phyloP scores from a whole-genome alignment of 1,284 basidiomycete genomes.

The Fomitopsis palustris region DNA sequence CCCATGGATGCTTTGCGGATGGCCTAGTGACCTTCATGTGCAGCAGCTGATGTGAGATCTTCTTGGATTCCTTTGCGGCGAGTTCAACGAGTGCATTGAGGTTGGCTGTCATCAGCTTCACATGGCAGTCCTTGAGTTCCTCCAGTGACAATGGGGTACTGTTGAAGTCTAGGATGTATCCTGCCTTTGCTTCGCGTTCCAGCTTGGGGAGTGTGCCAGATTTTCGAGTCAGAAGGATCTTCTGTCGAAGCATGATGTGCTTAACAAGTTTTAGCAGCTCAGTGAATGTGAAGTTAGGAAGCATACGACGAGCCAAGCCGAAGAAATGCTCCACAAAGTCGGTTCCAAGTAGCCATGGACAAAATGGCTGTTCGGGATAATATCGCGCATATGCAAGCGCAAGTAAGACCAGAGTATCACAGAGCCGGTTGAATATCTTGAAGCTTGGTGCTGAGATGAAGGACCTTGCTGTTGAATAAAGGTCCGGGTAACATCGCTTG shows the following conservation, averaged over 20 bases:
- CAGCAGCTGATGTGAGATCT: too few relatives aligned
- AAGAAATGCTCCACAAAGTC: slow-evolving; percentile 30
- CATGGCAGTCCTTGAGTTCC: too few relatives aligned
- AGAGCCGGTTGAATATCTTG: slow-evolving; percentile 25
- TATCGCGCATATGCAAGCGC: slow-evolving; percentile 11
- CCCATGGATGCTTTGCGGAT: too few relatives aligned
- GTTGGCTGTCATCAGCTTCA: too few relatives aligned
- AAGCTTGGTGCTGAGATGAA: slow-evolving; percentile 26
- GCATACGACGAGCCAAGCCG: slow-evolving; percentile 20
- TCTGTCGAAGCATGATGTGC: slow-evolving; percentile 20
- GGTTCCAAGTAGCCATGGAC: slow-evolving; percentile 22
- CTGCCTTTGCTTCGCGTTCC: too few relatives aligned
- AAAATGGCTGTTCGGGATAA: slow-evolving; percentile 23
- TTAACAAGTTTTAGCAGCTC: slow-evolving; percentile 24
- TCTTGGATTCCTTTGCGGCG: too few relatives aligned
- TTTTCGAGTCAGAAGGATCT: slow-evolving; percentile 16
- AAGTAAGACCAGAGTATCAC: slow-evolving; percentile 19
- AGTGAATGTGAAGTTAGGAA: slow-evolving; percentile 25
- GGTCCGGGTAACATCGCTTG: background rate
- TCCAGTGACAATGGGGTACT: too few relatives aligned
- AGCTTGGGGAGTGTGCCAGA: slow-evolving; percentile 10
- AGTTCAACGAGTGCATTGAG: too few relatives aligned
- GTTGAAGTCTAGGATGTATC: too few relatives aligned
- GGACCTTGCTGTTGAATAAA: slow-evolving; percentile 4
- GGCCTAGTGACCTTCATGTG: too few relatives aligned